These are phyloP conservation scores for Fusarium burgessii DNA, from an alignment of 2,329 filamentous ascomycete species.

Conservation along the genomic window DNA sequence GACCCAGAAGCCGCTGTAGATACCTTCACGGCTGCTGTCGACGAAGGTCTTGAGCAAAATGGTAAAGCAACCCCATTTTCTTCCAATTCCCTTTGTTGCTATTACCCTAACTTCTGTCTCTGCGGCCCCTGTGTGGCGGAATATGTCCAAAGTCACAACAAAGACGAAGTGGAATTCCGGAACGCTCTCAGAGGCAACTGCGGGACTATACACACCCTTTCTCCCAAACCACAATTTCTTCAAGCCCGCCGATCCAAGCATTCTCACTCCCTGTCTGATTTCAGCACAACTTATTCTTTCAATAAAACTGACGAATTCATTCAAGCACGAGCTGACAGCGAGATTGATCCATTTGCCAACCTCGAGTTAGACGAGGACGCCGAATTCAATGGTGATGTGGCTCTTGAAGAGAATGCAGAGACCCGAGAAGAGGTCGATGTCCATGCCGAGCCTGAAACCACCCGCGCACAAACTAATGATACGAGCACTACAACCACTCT, in stretches of 20 bases:
- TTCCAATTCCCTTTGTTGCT: conserved; percentile 26
- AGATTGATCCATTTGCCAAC: conserved; percentile 44
- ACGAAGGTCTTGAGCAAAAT: conserved; percentile 36
- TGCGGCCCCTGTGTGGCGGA: conserved; percentile 29
- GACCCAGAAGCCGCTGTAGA: conserved; percentile 20
- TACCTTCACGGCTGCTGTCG: conserved; percentile 5
- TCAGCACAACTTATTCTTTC: conserved; percentile 37
- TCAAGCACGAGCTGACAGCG: conserved; percentile 42
- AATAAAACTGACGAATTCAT: conserved; percentile 43
- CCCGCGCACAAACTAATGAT: conserved; percentile 33
- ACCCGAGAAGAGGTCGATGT: conserved; percentile 32
- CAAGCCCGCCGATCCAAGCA: conserved; percentile 7
- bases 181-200: conserved; percentile 10
- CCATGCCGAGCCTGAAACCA: conserved; percentile 19
- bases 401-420: conserved; percentile 29
- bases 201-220: background rate
- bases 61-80: conserved; percentile 40
- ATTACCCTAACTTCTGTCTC: conserved; percentile 37
- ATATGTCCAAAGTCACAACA: conserved; percentile 33
- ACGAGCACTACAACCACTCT: conserved; percentile 51
- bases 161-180: conserved; percentile 32
- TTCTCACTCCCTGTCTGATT: conserved; percentile 21
- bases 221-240: background rate
- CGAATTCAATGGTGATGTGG: conserved; percentile 33
- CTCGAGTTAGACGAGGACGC: conserved; percentile 42